phyloP scores from a whole-genome alignment of 345 rosid species.

The Salix purpurea region DNA sequence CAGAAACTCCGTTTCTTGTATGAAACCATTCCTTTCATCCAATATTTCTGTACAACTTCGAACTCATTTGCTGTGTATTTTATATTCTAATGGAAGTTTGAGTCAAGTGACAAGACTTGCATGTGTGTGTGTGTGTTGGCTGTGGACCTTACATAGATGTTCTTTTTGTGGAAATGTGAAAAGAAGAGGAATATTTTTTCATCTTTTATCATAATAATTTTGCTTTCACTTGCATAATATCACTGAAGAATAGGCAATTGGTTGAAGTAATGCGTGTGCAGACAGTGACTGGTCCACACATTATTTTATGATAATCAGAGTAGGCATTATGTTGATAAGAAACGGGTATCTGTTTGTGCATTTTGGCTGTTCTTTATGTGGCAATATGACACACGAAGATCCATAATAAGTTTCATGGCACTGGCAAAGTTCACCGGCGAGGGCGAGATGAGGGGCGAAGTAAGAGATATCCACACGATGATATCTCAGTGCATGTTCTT shows the following conservation, averaged over 20 bases:
- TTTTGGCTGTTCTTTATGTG: neutral
- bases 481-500: neutral
- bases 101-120: neutral
- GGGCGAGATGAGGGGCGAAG: neutral
- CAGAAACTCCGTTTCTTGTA: slow-evolving; percentile 70
- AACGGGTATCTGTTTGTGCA: neutral
- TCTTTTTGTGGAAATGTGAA: neutral
- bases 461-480: neutral
- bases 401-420: neutral
- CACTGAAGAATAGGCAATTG: neutral
- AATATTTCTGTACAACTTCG: neutral
- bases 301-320: neutral
- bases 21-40: slow-evolving; percentile 22
- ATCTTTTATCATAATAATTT: neutral
- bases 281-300: neutral
- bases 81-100: neutral
- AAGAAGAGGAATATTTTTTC: neutral
- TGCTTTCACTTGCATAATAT: neutral
- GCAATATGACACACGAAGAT: neutral
- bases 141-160: neutral
- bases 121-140: neutral
- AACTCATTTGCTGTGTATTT: neutral
- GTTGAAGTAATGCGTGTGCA: neutral
- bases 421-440: neutral
- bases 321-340: neutral